Percentiles rank a stretch among this genome's conserved stretches.
phyloP scores from a whole-genome alignment of 1,284 basidiomycete genomes.

The Cutaneotrichosporon cavernicola region DNA sequence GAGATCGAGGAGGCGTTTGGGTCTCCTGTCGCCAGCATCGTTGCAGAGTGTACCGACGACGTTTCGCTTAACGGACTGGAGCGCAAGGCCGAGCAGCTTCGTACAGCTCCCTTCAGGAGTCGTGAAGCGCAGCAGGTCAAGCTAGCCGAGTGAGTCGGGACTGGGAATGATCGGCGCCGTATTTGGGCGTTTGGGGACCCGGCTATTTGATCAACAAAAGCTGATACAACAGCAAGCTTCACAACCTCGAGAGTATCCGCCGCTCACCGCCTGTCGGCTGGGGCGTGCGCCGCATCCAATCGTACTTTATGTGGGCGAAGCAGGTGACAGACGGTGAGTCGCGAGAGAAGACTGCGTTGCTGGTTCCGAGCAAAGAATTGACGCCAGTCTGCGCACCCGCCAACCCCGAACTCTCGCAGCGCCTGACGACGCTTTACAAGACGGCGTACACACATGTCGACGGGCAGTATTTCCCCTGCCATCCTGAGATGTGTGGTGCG shows the following conservation, averaged over 20 bases:
- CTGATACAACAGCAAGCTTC: conserved; percentile 44
- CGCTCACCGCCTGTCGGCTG: conserved; percentile 50
- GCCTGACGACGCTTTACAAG: conserved; percentile 48
- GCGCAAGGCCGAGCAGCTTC: conserved; percentile 52
- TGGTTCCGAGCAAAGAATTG: conserved; percentile 1
- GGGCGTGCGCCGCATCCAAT: conserved; percentile 47
- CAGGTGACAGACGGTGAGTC: conserved; percentile 50
- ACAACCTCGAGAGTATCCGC: conserved; percentile 52
- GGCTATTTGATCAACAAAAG: not conserved
- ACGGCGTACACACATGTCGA: conserved; percentile 47
- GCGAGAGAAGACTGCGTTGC: too few relatives aligned
- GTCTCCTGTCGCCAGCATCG: conserved; percentile 49
- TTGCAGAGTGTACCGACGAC: conserved; percentile 51
- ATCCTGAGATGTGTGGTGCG: conserved; percentile 46
- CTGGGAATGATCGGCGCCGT: not conserved
- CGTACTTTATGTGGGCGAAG: conserved; percentile 54
- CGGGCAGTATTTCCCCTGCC: conserved; percentile 47
- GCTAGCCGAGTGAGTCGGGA: conserved; percentile 46
- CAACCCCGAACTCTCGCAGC: conserved; percentile 42
- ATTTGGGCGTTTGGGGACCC: not conserved
- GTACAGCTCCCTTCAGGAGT: conserved; percentile 47
- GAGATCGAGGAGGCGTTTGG: conserved; percentile 49
- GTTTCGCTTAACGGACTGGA: conserved; percentile 35
- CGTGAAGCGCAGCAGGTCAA: conserved; percentile 53
- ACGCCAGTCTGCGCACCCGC: conserved; percentile 43